Evolutionary conservation across 73 alveolate genomes (phyloP).

Genomic region (Breviolum minutum): DNA sequence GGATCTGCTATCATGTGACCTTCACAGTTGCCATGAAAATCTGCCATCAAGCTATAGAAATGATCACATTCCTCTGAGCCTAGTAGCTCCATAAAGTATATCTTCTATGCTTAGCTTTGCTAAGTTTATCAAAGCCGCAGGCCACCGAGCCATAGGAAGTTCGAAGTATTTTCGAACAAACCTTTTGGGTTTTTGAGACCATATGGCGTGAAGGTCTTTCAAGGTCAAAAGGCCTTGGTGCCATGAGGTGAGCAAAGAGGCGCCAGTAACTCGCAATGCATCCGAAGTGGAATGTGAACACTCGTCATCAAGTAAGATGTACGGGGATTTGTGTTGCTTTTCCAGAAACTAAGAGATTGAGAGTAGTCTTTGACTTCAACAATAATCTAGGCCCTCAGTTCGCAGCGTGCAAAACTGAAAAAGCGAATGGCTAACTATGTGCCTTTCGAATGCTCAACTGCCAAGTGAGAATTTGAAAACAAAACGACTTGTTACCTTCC

Average conservation of each 20-base stretch:
- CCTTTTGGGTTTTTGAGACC: not conserved
- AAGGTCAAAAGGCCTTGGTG: not conserved
- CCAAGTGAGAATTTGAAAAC: no score
- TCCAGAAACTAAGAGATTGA: no score
- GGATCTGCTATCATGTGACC: not conserved
- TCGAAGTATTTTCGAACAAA: conserved; percentile 24
- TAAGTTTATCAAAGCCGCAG: not conserved
- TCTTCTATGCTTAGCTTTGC: not conserved
- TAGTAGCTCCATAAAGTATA: not conserved
- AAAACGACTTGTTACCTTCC: not conserved
- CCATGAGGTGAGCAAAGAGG: no score
- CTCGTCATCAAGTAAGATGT: no score
- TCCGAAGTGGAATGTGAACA: no score
- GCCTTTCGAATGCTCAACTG: no score
- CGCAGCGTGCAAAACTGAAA: no score
- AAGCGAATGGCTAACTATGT: no score
- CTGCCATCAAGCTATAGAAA: not conserved
- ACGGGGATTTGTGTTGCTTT: no score
- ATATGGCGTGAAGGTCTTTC: conserved; percentile 23
- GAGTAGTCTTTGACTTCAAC: no score
- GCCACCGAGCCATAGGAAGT: not conserved
- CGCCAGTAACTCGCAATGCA: no score
- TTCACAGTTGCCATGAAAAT: not conserved
- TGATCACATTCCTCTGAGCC: not conserved
- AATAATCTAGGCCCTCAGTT: no score